A percentile compares a stretch with the other conserved stretches of the same genome.
Conservation (phyloP, 129 eudicot genomes). For the Erigeron canadensis region DNA sequence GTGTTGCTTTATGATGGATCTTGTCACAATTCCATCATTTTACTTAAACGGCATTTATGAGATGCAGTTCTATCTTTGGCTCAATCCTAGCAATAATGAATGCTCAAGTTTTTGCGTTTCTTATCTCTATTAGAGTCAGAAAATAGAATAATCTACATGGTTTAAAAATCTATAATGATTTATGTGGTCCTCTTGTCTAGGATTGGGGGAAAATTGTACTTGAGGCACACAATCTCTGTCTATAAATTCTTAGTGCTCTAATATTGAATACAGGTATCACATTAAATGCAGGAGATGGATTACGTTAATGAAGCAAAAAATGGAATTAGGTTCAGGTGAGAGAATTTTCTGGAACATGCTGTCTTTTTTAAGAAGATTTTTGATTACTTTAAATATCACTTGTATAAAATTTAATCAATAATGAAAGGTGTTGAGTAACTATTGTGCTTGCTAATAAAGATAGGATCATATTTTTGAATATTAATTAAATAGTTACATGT, state of each 20-base stretch:
- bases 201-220: conserved; percentile 9
- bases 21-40: not conserved
- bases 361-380: not conserved
- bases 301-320: conserved; percentile 84
- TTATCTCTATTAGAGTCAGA: no score
- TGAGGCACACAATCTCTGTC: conserved; percentile 4
- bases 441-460: no score
- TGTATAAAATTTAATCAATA: no score
- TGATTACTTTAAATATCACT: not conserved
- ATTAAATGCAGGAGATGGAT: conserved; percentile 99
- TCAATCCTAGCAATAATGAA: no score
- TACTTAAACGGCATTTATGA: not conserved
- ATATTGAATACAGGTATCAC: conserved; percentile 99
- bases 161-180: no score
- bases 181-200: no score
- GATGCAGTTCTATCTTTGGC: no score
- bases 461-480: no score
- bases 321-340: conserved; percentile 79
- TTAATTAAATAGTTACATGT: no score
- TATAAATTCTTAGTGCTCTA: conserved; percentile 72
- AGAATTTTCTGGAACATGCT: conserved; percentile 14
- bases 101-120: no score
- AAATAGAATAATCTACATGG: no score
- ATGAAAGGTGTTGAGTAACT: no score
- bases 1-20: conserved; percentile 13